A percentile compares a stretch with the other conserved stretches of the same genome.
These are phyloP conservation scores for Pleurostoma richardsiae DNA, from an alignment of 2,329 filamentous ascomycete genomes.

Conservation along the genomic window DNA sequence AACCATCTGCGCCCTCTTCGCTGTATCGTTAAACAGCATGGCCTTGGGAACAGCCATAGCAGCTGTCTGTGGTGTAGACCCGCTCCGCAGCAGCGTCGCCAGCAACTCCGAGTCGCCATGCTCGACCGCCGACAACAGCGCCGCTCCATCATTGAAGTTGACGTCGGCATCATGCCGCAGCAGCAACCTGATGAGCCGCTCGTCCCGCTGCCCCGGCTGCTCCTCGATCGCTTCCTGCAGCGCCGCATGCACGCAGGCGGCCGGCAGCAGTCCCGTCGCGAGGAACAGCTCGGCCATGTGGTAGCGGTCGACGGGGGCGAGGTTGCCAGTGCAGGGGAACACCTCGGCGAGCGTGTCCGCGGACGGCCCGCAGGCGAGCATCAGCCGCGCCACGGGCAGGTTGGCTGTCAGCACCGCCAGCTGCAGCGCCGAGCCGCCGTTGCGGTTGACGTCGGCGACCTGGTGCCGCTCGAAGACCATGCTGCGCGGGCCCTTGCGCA, in stretches of 20 bases:
- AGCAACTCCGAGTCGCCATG: constrained; percentile 43
- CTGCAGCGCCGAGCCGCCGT: constrained; percentile 44
- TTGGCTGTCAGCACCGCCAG: constrained; percentile 42
- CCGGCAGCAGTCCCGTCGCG: constrained; percentile 38
- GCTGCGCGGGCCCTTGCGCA: constrained; percentile 19
- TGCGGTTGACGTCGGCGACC: constrained; percentile 47
- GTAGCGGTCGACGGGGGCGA: constrained; percentile 37
- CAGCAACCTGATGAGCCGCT: constrained; percentile 45
- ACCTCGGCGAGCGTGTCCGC: constrained; percentile 40
- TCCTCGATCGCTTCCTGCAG: constrained; percentile 49
- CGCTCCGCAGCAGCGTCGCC: constrained; percentile 35
- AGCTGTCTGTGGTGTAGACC: constrained; percentile 39
- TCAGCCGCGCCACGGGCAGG: constrained; percentile 34
- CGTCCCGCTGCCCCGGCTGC: constrained; percentile 39
- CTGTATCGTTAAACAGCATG: constrained; percentile 37
- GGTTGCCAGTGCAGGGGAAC: constrained; percentile 41
- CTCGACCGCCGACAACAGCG: constrained; percentile 39
- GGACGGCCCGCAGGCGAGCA: constrained; percentile 41
- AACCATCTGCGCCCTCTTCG: constrained; percentile 39
- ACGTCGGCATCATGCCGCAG: constrained; percentile 47
- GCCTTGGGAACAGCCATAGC: constrained; percentile 42
- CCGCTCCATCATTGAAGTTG: constrained; percentile 47
- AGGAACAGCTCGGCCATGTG: constrained; percentile 46
- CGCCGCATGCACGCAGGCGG: constrained; percentile 37
- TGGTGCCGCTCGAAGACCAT: constrained; percentile 37